These are phyloP conservation scores for Backusella luteola DNA, from an alignment of 192 early-diverging fungal species.

Conservation along the genomic window DNA sequence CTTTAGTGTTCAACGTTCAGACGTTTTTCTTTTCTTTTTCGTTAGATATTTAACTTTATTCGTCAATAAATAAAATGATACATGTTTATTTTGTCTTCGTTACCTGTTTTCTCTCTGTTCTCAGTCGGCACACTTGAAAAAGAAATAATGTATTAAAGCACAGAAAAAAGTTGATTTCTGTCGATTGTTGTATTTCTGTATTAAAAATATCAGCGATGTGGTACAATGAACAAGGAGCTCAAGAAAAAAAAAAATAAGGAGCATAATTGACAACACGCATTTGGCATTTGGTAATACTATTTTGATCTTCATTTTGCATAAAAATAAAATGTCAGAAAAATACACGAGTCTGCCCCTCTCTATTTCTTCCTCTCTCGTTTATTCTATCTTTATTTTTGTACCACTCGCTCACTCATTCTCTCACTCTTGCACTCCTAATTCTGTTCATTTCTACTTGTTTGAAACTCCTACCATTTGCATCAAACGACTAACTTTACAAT, in stretches of 20 bases:
- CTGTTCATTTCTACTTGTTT: background rate
- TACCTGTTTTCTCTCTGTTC: background rate
- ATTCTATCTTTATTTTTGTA: background rate
- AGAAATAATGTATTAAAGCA: background rate
- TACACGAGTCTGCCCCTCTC: background rate
- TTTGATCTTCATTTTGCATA: constrained; percentile 3
- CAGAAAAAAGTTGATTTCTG: background rate
- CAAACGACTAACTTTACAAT: background rate
- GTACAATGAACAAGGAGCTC: background rate
- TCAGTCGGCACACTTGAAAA: background rate
- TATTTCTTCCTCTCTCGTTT: background rate
- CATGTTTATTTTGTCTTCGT: background rate
- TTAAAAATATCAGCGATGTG: background rate
- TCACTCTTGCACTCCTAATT: background rate
- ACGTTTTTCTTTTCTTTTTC: background rate
- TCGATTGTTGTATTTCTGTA: background rate
- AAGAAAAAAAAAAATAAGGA: background rate
- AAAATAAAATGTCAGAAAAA: background rate
- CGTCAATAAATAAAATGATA: background rate
- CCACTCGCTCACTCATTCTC: background rate
- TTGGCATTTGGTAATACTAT: background rate
- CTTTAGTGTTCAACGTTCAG: background rate
- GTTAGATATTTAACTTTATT: background rate
- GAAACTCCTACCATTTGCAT: background rate
- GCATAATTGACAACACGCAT: constrained; percentile 2